Conservation (phyloP, 805 yeast genomes). For the Hanseniaspora occidentalis region DNA sequence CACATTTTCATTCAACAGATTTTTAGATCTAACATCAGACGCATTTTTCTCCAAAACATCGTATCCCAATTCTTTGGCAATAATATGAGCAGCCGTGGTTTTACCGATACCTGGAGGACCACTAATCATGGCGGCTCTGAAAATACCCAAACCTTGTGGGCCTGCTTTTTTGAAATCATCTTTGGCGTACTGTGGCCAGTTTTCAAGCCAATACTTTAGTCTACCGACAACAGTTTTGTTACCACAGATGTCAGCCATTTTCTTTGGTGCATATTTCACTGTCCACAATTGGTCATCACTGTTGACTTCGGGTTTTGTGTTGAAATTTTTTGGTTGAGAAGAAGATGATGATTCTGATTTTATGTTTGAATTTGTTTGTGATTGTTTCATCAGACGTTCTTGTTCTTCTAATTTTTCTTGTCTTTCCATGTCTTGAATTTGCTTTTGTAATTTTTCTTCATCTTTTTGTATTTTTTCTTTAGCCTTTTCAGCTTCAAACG, state of each 20-base stretch:
- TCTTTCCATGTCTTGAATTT: constrained; percentile 34
- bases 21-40: constrained; percentile 81
- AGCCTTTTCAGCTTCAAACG: constrained; percentile 67
- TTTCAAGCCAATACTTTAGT: constrained; percentile 58
- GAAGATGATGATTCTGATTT: constrained; percentile 25
- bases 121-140: constrained; percentile 72
- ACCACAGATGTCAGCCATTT: constrained; percentile 73
- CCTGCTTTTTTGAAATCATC: constrained; percentile 45
- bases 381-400: constrained; percentile 2
- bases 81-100: constrained; percentile 68
- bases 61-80: constrained; percentile 57
- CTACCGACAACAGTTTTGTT: constrained; percentile 64
- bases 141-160: constrained; percentile 53
- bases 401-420: constrained; percentile 15
- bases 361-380: constrained; percentile 4
- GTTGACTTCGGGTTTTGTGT: constrained; percentile 1
- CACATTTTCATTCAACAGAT: constrained; percentile 53
- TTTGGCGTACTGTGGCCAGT: constrained; percentile 56
- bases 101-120: constrained; percentile 87
- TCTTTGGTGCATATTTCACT: constrained; percentile 77
- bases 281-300: constrained; percentile 75
- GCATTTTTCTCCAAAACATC: constrained; percentile 73
- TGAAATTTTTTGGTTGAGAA: not conserved
- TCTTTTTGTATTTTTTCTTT: constrained; percentile 57
- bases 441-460: constrained; percentile 41